Conservation (phyloP, 2,329 filamentous ascomycete genomes). For the Trichoderma harzianum region DNA sequence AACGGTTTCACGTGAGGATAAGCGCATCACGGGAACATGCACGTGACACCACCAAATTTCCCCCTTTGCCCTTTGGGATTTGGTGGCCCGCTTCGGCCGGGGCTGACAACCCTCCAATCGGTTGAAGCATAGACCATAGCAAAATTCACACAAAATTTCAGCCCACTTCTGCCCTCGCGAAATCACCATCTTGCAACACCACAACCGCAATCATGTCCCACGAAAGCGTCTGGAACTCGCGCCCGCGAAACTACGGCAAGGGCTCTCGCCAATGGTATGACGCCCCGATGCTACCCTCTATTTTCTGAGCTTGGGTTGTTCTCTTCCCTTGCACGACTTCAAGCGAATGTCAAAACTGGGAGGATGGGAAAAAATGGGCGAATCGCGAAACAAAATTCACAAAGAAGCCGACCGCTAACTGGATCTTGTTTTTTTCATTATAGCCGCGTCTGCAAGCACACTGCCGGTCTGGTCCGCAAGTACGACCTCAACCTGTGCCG, state of each 20-base stretch:
- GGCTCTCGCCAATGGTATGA: conserved; percentile 88
- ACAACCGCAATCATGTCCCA: conserved; percentile 56
- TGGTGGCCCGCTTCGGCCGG: conserved; percentile 28
- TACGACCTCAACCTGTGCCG: conserved; percentile 91
- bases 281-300: conserved; percentile 10
- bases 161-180: conserved; percentile 33
- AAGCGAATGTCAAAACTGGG: background rate
- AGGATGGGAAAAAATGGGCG: background rate
- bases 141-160: conserved; percentile 42
- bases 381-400: background rate
- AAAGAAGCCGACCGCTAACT: conserved; percentile 28
- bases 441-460: conserved; percentile 78
- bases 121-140: conserved; percentile 29
- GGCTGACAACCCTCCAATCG: conserved; percentile 39
- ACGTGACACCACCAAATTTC: conserved; percentile 23
- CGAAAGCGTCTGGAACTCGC: conserved; percentile 99
- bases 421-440: conserved; percentile 22
- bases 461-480: conserved; percentile 99
- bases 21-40: background rate
- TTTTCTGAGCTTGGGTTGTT: background rate
- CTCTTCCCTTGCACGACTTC: background rate
- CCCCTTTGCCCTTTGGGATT: background rate
- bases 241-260: conserved; percentile 96
- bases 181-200: conserved; percentile 31
- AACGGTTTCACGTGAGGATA: conserved; percentile 12